These are phyloP conservation scores for Aspergillus ellipticus DNA, from an alignment of 495 filamentous ascomycete species.

Conservation along the genomic window DNA sequence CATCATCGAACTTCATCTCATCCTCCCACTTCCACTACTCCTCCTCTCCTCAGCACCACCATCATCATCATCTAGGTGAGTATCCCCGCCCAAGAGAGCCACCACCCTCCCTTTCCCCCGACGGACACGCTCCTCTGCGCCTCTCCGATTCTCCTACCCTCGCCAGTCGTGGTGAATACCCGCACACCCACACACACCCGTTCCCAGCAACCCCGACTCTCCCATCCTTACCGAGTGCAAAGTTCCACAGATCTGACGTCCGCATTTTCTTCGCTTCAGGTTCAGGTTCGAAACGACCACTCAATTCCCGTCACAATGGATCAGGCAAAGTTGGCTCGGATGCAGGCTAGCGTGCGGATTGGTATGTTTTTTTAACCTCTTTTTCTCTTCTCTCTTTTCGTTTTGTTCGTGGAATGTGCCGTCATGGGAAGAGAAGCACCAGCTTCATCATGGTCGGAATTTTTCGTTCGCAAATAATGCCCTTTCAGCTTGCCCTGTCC, in stretches of 20 bases:
- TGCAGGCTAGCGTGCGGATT: constrained; percentile 55
- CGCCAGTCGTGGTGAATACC: neutral
- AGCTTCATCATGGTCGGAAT: too few relatives aligned
- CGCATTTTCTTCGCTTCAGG: constrained; percentile 11
- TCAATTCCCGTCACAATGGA: constrained; percentile 46
- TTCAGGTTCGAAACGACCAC: constrained; percentile 20
- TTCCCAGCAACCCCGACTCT: neutral
- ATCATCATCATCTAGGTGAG: constrained; percentile 8
- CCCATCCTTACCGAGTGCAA: neutral
- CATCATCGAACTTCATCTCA: constrained; percentile 22
- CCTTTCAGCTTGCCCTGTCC: too few relatives aligned
- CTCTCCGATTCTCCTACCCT: neutral
- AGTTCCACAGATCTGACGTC: constrained; percentile 15
- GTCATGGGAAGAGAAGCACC: neutral
- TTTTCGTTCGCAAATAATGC: too few relatives aligned
- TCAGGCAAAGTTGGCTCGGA: constrained; percentile 54
- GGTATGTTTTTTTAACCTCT: constrained; percentile 39
- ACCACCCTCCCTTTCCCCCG: neutral
- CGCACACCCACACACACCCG: neutral
- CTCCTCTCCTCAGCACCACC: constrained; percentile 14
- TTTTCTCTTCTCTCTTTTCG: constrained; percentile 7
- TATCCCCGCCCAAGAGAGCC: neutral
- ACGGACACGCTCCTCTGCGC: neutral
- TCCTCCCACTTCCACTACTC: constrained; percentile 9
- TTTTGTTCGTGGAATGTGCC: neutral